Percentiles rank a stretch among this genome's conserved stretches.
These are phyloP conservation scores for Asterophora parasitica DNA, from an alignment of 768 basidiomycete species.

Conservation along the genomic window DNA sequence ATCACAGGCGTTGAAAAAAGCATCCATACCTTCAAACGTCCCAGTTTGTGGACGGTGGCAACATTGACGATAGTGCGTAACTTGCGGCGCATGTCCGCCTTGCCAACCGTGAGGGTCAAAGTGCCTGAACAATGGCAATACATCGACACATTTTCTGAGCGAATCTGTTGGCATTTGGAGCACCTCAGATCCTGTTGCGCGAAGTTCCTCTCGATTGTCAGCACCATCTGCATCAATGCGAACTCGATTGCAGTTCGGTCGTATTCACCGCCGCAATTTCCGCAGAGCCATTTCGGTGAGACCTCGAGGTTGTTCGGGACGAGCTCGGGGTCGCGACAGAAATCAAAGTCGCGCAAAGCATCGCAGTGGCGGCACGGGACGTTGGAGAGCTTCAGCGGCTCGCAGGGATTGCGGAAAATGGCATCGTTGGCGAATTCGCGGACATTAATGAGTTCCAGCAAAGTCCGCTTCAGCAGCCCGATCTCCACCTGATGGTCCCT, in stretches of 20 bases:
- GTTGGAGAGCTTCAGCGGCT: slow-evolving; percentile 76
- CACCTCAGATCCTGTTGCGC: slow-evolving; percentile 90
- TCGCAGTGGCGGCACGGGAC: slow-evolving; percentile 90
- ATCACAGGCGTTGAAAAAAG: background rate
- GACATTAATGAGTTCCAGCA: slow-evolving; percentile 82
- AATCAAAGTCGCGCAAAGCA: slow-evolving; percentile 84
- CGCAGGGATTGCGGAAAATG: slow-evolving; percentile 87
- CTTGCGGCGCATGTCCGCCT: slow-evolving; percentile 65
- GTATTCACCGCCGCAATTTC: slow-evolving; percentile 77
- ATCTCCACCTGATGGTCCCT: slow-evolving; percentile 84
- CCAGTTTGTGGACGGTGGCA: slow-evolving; percentile 66
- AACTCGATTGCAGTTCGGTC: slow-evolving; percentile 88
- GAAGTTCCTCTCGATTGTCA: slow-evolving; percentile 64
- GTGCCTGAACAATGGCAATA: slow-evolving; percentile 88
- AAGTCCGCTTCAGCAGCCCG: slow-evolving; percentile 81
- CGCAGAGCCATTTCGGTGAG: slow-evolving; percentile 63
- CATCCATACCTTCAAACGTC: slow-evolving; percentile 56
- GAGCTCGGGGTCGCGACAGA: slow-evolving; percentile 88
- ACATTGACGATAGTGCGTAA: slow-evolving; percentile 83
- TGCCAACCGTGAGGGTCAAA: slow-evolving; percentile 69
- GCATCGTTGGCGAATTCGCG: slow-evolving; percentile 86
- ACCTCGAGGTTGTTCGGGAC: slow-evolving; percentile 51
- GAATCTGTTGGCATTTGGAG: slow-evolving; percentile 85
- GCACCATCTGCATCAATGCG: slow-evolving; percentile 72
- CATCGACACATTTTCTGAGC: slow-evolving; percentile 79